Percentiles rank a stretch among this genome's conserved stretches.
These are phyloP conservation scores for Gamsiella multidivaricata DNA, from an alignment of 192 early-diverging fungal species.

Conservation along the genomic window DNA sequence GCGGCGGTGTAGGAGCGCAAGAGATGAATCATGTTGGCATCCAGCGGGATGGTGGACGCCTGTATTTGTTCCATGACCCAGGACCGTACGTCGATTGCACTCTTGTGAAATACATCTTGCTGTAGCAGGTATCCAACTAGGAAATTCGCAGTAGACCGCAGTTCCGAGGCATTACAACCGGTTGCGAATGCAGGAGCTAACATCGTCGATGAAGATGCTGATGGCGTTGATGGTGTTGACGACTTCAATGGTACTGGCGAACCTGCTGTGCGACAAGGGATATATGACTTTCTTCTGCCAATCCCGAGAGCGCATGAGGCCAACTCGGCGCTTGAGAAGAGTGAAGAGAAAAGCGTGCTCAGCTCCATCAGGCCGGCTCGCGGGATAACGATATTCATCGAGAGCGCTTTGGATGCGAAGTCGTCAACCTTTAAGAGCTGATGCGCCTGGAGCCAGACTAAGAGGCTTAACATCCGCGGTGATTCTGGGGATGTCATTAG, in stretches of 20 bases:
- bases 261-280: background rate
- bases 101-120: conserved; percentile 34
- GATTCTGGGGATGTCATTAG: conserved; percentile 32
- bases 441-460: conserved; percentile 29
- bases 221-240: background rate
- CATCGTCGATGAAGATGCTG: background rate
- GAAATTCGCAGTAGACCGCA: conserved; percentile 34
- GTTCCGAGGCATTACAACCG: conserved; percentile 1
- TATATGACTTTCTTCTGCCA: background rate
- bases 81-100: conserved; percentile 29
- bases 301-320: conserved; percentile 36
- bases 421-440: conserved; percentile 36
- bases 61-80: conserved; percentile 45
- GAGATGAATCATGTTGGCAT: conserved; percentile 47
- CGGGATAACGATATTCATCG: conserved; percentile 40
- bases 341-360: conserved; percentile 10
- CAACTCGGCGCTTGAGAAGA: conserved; percentile 30
- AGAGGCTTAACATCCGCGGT: conserved; percentile 22
- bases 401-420: conserved; percentile 31
- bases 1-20: conserved; percentile 36
- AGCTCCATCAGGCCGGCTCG: conserved; percentile 33
- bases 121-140: conserved; percentile 31
- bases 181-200: too few relatives aligned
- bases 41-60: conserved; percentile 33
- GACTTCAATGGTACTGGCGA: background rate